These are phyloP conservation scores for Boletellus ananiceps DNA, from an alignment of 768 basidiomycete species.

Conservation along the genomic window DNA sequence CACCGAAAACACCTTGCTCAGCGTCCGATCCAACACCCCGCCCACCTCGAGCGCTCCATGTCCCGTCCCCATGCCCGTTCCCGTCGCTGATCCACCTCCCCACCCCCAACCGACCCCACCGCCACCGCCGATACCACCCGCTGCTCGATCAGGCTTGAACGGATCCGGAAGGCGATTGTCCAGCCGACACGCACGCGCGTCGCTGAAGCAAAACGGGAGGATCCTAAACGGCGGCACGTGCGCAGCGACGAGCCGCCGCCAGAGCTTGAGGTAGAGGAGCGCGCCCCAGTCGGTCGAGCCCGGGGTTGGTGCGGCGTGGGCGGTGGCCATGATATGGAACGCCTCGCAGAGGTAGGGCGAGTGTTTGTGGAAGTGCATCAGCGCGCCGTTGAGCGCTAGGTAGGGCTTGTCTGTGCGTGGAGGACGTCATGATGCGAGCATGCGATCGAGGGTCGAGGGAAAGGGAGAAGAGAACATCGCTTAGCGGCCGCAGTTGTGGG, in stretches of 20 bases:
- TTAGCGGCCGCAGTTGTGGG: no score
- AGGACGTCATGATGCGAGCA: not conserved
- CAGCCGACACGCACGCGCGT: slow-evolving; percentile 84
- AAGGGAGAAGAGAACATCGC: no score
- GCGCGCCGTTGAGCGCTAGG: slow-evolving; percentile 82
- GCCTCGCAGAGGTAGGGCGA: slow-evolving; percentile 98
- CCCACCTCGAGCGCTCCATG: slow-evolving; percentile 50
- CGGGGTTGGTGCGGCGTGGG: slow-evolving; percentile 60
- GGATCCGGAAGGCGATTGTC: slow-evolving; percentile 95
- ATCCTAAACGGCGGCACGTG: slow-evolving; percentile 83
- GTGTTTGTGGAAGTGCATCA: slow-evolving; percentile 87
- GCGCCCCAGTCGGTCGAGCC: slow-evolving; percentile 94
- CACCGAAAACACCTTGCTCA: slow-evolving; percentile 76
- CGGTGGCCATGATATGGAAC: slow-evolving; percentile 80
- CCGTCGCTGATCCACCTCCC: slow-evolving; percentile 52
- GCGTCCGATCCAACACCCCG: slow-evolving; percentile 55
- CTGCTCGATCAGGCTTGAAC: slow-evolving; percentile 52
- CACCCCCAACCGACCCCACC: slow-evolving; percentile 11
- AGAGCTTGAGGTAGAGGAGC: slow-evolving; percentile 85
- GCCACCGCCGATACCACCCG: no score
- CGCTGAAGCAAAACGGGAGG: slow-evolving; percentile 93
- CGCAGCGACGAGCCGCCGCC: slow-evolving; percentile 72
- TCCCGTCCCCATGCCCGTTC: no score
- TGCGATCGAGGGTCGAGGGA: not conserved
- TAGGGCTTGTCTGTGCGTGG: slow-evolving; percentile 65